Percentiles rank a stretch among this genome's conserved stretches.
phyloP scores from a whole-genome alignment of 768 basidiomycete genomes.

The Asterophora parasitica region DNA sequence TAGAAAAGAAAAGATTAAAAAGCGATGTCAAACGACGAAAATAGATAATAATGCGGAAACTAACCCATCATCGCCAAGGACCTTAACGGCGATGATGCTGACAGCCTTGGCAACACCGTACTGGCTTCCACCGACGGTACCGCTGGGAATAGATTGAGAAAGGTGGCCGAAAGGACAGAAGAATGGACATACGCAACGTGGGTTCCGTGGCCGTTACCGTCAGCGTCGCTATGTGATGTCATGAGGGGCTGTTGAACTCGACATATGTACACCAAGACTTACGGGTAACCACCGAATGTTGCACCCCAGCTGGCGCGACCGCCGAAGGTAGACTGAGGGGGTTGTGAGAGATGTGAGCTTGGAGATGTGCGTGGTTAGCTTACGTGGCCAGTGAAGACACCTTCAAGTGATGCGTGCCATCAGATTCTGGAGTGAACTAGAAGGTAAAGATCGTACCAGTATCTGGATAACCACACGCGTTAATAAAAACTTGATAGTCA shows the following conservation, averaged over 20 bases:
- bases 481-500: neutral
- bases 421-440: neutral
- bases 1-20: neutral
- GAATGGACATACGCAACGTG: neutral
- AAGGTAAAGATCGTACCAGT: slow-evolving; percentile 17
- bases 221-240: neutral
- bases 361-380: neutral
- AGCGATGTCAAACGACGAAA: neutral
- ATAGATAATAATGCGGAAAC: neutral
- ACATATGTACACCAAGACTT: neutral
- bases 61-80: neutral
- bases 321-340: slow-evolving; percentile 29
- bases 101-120: slow-evolving; percentile 23
- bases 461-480: slow-evolving; percentile 11
- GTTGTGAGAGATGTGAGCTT: neutral
- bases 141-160: neutral
- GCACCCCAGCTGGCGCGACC: slow-evolving; percentile 36
- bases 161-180: neutral
- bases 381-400: slow-evolving; percentile 10
- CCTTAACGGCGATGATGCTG: slow-evolving; percentile 2
- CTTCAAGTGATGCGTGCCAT: neutral
- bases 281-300: slow-evolving; percentile 25
- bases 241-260: no score
- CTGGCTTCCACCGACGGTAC: neutral
- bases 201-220: neutral